Base-by-base conservation (phyloP, 129 eudicot species). In the Chrysanthemum seticuspe region DNA sequence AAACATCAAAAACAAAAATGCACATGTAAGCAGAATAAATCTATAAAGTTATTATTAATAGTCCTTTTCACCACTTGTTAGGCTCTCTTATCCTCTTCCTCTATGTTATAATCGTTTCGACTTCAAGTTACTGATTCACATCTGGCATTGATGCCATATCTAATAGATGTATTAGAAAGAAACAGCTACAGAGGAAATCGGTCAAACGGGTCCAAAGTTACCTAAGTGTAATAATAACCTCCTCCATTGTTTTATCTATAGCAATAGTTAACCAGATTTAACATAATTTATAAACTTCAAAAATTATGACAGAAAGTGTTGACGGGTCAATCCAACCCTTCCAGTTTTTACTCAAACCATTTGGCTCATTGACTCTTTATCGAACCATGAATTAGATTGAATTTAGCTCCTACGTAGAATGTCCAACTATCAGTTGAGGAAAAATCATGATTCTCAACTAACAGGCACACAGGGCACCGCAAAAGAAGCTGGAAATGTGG, bases 401-500 rank as follows among this genome's bases (percentile, higher is more conserved):
- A 40, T 40, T 40, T 40, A 29, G n/a, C 77, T 25, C 62, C 61
- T 49, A 59, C 36, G 21, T 49, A 59, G 64, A 59, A 59, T 15
- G 18, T 48, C 15, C 47, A 73, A 62, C 13, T 1, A 59, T 16
- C 58, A 66, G 16, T 21, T 53, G 31, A 14, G 27, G 44, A 36
- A 52, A 71, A 19, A 71, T 57, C 19, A 45, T 45, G 31, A 15
- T 72, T 23, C 18, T 57, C 6, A 60, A 13, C 56, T 36, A 21
- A 59, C 14, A 9, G 16, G 6, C 54, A 9, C 36, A 59, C 76
- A 34, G 0, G 76, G 52, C 56, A 61, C 71, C 50, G 62, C 71
- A 70, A 61, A 70, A 44, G 57, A 54, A 66, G 59, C 73, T 65
- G 57, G 57, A 56, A 47, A 11, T 55, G 36, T 67, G 62, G 73